phyloP scores from a whole-genome alignment of 768 basidiomycete genomes.

The Ramaria sp. region DNA sequence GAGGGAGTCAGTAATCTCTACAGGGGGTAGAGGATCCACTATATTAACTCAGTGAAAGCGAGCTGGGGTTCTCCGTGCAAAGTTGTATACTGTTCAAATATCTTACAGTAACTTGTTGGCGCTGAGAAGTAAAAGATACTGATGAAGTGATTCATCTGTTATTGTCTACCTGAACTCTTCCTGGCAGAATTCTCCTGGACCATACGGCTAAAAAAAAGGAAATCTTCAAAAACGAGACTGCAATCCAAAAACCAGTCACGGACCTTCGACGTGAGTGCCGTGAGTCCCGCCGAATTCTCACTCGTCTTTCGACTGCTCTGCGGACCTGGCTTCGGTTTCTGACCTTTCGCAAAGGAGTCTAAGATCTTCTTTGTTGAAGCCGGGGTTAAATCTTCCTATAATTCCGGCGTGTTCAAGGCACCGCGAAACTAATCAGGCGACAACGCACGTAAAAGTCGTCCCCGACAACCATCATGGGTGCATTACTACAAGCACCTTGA shows the following conservation, averaged over 20 bases:
- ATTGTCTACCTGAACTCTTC: constrained; percentile 68
- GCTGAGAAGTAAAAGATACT: too few species aligned
- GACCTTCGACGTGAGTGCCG: constrained; percentile 67
- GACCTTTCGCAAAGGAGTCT: constrained; percentile 67
- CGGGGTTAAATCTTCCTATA: constrained; percentile 75
- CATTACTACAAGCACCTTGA: constrained; percentile 96
- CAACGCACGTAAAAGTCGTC: constrained; percentile 92
- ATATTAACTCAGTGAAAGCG: too few species aligned
- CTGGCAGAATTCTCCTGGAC: constrained; percentile 81
- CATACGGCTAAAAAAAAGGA: constrained; percentile 60
- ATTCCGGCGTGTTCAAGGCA: constrained; percentile 2
- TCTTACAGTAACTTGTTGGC: too few species aligned
- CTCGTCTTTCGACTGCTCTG: constrained; percentile 79
- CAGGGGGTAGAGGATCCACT: too few species aligned
- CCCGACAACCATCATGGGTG: constrained; percentile 90
- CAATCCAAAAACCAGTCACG: constrained; percentile 10
- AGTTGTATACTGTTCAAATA: too few species aligned
- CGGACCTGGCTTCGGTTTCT: constrained; percentile 89
- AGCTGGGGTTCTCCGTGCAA: too few species aligned
- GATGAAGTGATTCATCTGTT: not conserved
- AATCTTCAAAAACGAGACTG: constrained; percentile 7
- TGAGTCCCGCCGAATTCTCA: constrained; percentile 89
- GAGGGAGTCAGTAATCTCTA: too few species aligned
- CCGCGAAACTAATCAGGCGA: not conserved
- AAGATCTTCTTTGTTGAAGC: constrained; percentile 69